Conservation (phyloP, 192 early-diverging fungal genomes). For the Backusella luteola region DNA sequence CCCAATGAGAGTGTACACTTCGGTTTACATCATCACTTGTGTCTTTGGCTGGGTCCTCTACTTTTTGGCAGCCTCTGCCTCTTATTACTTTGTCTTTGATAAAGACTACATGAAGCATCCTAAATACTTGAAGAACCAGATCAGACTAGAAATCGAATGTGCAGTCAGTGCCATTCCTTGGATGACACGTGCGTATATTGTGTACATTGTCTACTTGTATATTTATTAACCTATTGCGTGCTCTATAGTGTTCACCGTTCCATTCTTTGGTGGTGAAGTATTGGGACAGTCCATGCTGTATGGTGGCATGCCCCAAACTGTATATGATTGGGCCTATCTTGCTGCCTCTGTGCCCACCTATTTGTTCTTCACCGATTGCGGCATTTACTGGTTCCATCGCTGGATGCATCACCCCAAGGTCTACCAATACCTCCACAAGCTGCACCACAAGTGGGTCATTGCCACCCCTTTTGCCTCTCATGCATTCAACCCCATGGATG, state of each 20-base stretch:
- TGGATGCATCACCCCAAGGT: slow-evolving; percentile 84
- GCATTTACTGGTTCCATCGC: slow-evolving; percentile 97
- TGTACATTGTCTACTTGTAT: too few species aligned
- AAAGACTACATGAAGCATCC: slow-evolving; percentile 85
- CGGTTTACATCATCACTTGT: slow-evolving; percentile 64
- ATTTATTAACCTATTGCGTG: not conserved
- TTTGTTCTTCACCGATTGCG: slow-evolving; percentile 89
- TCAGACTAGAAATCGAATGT: slow-evolving; percentile 77
- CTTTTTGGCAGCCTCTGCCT: slow-evolving; percentile 67
- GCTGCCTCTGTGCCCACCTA: slow-evolving; percentile 65
- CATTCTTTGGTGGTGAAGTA: slow-evolving; percentile 90
- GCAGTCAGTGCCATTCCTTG: slow-evolving; percentile 76
- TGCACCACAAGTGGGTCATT: slow-evolving; percentile 56
- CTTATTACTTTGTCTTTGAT: slow-evolving; percentile 88
- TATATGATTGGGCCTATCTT: slow-evolving; percentile 73
- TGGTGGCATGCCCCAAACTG: slow-evolving; percentile 19
- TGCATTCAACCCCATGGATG: slow-evolving; percentile 95
- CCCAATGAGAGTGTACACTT: slow-evolving; percentile 63
- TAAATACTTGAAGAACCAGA: slow-evolving; percentile 88
- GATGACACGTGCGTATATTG: slow-evolving; percentile 51
- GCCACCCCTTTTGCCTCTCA: slow-evolving; percentile 92
- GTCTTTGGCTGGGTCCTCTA: slow-evolving; percentile 81
- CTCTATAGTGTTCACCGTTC: slow-evolving; percentile 68
- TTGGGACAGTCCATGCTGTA: slow-evolving; percentile 78
- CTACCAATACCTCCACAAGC: slow-evolving; percentile 87